phyloP scores from a whole-genome alignment of 176 grass and related monocot genomes.

The Zizania latifolia region DNA sequence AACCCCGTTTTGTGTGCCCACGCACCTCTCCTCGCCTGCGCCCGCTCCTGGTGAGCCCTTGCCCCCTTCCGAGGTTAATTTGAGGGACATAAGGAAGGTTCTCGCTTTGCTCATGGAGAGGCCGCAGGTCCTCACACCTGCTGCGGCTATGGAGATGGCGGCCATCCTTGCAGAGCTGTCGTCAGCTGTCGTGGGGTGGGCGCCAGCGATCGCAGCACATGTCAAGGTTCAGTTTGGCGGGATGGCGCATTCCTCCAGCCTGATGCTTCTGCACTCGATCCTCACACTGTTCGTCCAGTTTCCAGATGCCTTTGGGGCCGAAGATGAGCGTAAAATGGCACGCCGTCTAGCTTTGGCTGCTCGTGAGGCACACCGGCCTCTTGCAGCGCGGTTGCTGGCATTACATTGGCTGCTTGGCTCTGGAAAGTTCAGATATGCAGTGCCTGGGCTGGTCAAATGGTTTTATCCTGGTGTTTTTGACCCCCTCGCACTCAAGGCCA shows the following conservation, averaged over 20 bases:
- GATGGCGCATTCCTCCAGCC: conserved; percentile 57
- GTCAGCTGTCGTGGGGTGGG: conserved; percentile 47
- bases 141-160: conserved; percentile 54
- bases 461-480: conserved; percentile 76
- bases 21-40: conserved; percentile 21
- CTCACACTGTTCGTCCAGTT: conserved; percentile 57
- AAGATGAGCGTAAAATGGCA: conserved; percentile 51
- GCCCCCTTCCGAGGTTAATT: conserved; percentile 56
- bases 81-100: conserved; percentile 74
- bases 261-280: conserved; percentile 64
- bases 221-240: conserved; percentile 90
- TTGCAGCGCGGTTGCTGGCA: conserved; percentile 53
- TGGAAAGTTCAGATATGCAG: conserved; percentile 21
- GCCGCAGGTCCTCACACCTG: conserved; percentile 65
- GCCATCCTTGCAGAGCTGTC: conserved; percentile 53
- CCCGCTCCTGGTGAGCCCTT: neutral
- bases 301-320: conserved; percentile 55
- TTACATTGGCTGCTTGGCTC: conserved; percentile 83
- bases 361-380: conserved; percentile 48
- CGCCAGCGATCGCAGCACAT: conserved; percentile 55
- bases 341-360: conserved; percentile 51
- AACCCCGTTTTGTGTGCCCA: conserved; percentile 52
- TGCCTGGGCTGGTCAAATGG: conserved; percentile 10
- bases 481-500: conserved; percentile 75
- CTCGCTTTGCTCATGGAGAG: conserved; percentile 69